phyloP scores from a whole-genome alignment of 768 basidiomycete genomes.

The Candolleomyces aberdarensis region DNA sequence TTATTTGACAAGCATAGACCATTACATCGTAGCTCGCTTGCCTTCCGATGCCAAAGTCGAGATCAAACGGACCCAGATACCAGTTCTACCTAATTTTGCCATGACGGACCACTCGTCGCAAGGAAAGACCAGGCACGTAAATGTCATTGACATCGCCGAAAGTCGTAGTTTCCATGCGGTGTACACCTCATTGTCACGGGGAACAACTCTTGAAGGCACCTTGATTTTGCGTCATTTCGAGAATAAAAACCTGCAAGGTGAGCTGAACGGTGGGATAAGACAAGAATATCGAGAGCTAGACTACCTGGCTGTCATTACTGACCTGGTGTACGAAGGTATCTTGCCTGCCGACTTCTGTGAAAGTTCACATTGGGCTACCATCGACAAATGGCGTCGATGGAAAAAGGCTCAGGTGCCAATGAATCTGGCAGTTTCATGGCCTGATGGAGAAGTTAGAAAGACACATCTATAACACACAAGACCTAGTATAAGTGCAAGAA shows the following conservation, averaged over 20 bases:
- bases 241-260: not conserved
- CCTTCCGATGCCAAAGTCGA: not conserved
- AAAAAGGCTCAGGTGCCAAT: too few relatives aligned
- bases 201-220: not conserved
- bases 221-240: not conserved
- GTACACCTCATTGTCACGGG: not conserved
- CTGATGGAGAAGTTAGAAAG: too few relatives aligned
- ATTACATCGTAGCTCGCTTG: not conserved
- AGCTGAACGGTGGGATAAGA: not conserved
- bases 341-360: too few relatives aligned
- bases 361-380: not conserved
- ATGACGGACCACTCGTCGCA: conserved; percentile 5
- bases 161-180: not conserved
- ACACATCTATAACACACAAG: too few relatives aligned
- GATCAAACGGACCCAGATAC: not conserved
- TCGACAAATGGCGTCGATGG: not conserved
- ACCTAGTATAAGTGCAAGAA: too few relatives aligned
- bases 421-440: too few relatives aligned
- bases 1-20: not conserved
- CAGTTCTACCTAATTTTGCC: conserved; percentile 1
- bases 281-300: conserved; percentile 1
- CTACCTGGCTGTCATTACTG: not conserved
- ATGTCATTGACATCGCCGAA: conserved; percentile 1
- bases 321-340: too few relatives aligned
- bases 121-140: conserved; percentile 3